Evolutionary conservation across 176 grass and related monocot species (phyloP), one percentile per base, ranked within the genome.

Genomic region (Carex scoparia): DNA sequence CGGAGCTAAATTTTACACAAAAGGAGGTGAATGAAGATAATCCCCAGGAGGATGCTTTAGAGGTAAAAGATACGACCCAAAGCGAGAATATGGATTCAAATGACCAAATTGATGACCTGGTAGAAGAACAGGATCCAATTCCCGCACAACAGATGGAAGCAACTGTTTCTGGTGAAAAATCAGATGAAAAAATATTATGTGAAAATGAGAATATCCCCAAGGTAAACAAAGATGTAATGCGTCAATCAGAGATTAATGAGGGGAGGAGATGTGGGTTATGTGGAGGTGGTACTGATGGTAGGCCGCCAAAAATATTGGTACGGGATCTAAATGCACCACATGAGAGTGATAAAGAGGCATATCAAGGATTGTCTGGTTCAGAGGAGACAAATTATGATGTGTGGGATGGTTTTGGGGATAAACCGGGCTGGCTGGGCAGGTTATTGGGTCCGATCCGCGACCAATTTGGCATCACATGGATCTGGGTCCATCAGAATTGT

Each of bases 401-500:
- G 15, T 95, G 91, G 85, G 96, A 99, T 87, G 96, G 96, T 7
- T 99, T 99, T 86, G 91, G 93, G 61, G 91, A 93, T 84, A 93
- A 95, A 59, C 93, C 93, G 51, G 90, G 93, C 75, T 99, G 96
- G 96, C 87, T 99, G 2, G 93, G 96, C 68, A 92, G 87, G 89
- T 67, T 99, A 44, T 86, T 99, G 88, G 96, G 96, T 35, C 96
- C 96, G 32, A 95, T 95, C 79, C 90, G 89, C 19, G 96, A 99
- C 65, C 93, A 87, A 12, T 92, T 91, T 69, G 96, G 93, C 19
- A 99, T 99, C 71, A 86, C 93, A 58, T 88, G 93, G 79, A 87
- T 99, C 71, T 95, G 96, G 93, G 96, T 99, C 86, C 93, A 99
- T 91, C 96, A 99, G 84, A 91, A 99, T 88, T 99, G 96, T 73